Evolutionary conservation across 192 early-diverging fungal species (phyloP).

Genomic region (Coemansia reversa): DNA sequence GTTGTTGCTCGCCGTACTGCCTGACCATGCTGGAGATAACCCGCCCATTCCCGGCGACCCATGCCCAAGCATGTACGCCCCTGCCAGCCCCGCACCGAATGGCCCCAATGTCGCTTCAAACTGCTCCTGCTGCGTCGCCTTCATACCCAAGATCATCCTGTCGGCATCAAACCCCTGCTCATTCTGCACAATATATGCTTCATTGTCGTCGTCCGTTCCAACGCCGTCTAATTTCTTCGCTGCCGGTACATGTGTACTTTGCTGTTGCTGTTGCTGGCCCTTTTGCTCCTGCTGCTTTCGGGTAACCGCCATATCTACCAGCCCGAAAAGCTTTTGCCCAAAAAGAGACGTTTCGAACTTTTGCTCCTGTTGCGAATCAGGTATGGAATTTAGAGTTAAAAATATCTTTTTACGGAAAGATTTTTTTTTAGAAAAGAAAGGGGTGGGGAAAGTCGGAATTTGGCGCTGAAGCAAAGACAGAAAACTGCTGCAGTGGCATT

Average conservation of each 20-base stretch:
- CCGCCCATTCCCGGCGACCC: conserved; percentile 9
- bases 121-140: not conserved
- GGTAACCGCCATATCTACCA: not conserved
- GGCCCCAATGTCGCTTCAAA: not conserved
- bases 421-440: not conserved
- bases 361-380: not conserved
- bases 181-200: not conserved
- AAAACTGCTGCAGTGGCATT: not conserved
- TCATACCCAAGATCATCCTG: not conserved
- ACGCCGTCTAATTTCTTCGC: not conserved
- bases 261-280: not conserved
- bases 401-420: not conserved
- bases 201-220: not conserved
- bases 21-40: conserved; percentile 39
- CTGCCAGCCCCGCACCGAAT: not conserved
- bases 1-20: conserved; percentile 30
- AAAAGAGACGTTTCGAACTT: not conserved
- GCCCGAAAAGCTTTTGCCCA: not conserved
- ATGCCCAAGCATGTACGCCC: conserved; percentile 10
- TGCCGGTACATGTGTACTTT: not conserved
- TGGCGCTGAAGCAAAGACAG: too few relatives aligned
- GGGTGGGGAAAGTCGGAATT: not conserved
- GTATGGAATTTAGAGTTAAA: not conserved
- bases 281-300: not conserved
- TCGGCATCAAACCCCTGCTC: not conserved